These are phyloP conservation scores for Piromyces sp. DNA, from an alignment of 192 early-diverging fungal species.

Conservation along the genomic window DNA sequence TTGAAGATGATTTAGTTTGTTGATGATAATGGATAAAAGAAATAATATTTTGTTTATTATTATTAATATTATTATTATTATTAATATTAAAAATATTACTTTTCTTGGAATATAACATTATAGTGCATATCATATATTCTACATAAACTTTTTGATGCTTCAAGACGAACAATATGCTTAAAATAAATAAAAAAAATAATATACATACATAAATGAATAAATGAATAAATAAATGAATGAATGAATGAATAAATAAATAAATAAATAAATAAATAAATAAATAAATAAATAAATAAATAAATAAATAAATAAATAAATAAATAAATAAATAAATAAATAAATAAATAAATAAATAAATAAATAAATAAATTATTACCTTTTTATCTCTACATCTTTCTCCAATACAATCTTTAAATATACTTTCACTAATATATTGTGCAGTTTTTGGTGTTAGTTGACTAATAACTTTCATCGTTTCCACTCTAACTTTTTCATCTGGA, in stretches of 20 bases:
- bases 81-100: neutral
- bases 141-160: neutral
- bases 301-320: too few relatives aligned
- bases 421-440: neutral
- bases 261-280: too few relatives aligned
- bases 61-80: neutral
- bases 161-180: neutral
- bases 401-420: constrained; percentile 29
- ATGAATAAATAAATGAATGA: too few relatives aligned
- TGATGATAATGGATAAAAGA: too few relatives aligned
- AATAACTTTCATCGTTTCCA: constrained; percentile 48
- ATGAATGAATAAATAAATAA: too few relatives aligned
- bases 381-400: constrained; percentile 79
- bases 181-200: neutral
- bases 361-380: constrained; percentile 19
- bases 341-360: too few relatives aligned
- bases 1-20: too few relatives aligned
- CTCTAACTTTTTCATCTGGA: constrained; percentile 83
- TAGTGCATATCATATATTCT: neutral
- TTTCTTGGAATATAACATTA: neutral
- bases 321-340: too few relatives aligned
- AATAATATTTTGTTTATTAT: too few relatives aligned
- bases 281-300: too few relatives aligned
- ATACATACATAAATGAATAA: too few relatives aligned
- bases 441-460: constrained; percentile 34